Conservation (phyloP, 345 rosid genomes). For the Clarkia xantiana region DNA sequence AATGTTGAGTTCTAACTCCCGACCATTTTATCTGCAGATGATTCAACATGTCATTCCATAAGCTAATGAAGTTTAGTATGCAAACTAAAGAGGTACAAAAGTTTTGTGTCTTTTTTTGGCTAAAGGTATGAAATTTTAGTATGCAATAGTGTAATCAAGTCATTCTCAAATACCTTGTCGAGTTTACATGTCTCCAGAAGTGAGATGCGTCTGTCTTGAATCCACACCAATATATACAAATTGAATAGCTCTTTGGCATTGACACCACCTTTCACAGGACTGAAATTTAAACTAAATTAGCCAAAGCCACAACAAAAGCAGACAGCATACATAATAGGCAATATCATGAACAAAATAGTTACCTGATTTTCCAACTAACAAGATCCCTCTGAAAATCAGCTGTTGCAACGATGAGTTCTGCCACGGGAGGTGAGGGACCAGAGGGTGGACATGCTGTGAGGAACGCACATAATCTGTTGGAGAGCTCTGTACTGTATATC, state of each 20-base stretch:
- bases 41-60: constrained; percentile 1
- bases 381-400: constrained; percentile 95
- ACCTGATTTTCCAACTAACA: constrained; percentile 75
- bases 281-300: constrained; percentile 9
- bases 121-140: too few relatives aligned
- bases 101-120: too few relatives aligned
- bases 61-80: too few relatives aligned
- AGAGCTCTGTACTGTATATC: constrained; percentile 85
- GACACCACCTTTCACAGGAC: constrained; percentile 88
- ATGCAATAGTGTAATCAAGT: too few relatives aligned
- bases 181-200: constrained; percentile 87
- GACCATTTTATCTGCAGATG: constrained; percentile 82
- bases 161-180: constrained; percentile 50
- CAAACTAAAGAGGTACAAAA: too few relatives aligned
- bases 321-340: constrained; percentile 1
- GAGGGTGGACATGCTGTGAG: constrained; percentile 92
- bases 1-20: constrained; percentile 85
- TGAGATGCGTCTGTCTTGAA: constrained; percentile 81
- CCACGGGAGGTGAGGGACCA: constrained; percentile 81
- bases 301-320: not conserved
- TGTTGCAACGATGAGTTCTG: constrained; percentile 86
- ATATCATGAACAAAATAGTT: constrained; percentile 4
- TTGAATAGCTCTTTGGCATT: constrained; percentile 94
- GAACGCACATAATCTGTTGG: constrained; percentile 71
- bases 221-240: constrained; percentile 89